phyloP scores from a whole-genome alignment of 306 rosid species.

The Heteromeles arbutifolia region DNA sequence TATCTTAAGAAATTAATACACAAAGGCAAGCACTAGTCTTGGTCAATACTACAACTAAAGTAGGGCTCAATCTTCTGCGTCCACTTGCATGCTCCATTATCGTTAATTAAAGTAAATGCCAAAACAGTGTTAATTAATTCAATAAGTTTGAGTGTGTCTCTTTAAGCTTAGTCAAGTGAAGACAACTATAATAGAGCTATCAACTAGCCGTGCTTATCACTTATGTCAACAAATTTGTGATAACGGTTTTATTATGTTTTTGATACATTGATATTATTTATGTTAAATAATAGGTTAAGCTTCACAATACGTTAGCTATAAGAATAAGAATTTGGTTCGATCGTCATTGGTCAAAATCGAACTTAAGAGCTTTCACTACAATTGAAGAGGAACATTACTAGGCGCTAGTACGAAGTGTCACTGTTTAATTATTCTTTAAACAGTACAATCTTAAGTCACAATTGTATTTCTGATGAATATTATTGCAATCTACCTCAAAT shows the following conservation, averaged over 20 bases:
- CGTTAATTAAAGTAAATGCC: not conserved
- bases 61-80: no score
- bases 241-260: not conserved
- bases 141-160: not conserved
- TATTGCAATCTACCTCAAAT: not conserved
- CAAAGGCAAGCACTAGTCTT: no score
- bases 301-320: no score
- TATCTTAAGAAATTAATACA: no score
- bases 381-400: no score
- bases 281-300: no score
- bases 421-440: not conserved
- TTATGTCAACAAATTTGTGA: not conserved
- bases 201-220: not conserved
- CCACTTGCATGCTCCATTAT: not conserved
- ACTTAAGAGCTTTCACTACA: no score
- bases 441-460: not conserved
- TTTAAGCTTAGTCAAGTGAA: not conserved
- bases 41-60: no score
- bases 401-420: no score
- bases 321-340: no score
- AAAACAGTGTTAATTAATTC: not conserved
- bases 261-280: no score
- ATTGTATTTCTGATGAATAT: not conserved
- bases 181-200: slow-evolving; percentile 2
- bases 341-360: no score